Evolutionary conservation across 2,329 filamentous ascomycete species (phyloP), one percentile per base, ranked within the genome.

Genomic region (Penicillium nordicum): DNA sequence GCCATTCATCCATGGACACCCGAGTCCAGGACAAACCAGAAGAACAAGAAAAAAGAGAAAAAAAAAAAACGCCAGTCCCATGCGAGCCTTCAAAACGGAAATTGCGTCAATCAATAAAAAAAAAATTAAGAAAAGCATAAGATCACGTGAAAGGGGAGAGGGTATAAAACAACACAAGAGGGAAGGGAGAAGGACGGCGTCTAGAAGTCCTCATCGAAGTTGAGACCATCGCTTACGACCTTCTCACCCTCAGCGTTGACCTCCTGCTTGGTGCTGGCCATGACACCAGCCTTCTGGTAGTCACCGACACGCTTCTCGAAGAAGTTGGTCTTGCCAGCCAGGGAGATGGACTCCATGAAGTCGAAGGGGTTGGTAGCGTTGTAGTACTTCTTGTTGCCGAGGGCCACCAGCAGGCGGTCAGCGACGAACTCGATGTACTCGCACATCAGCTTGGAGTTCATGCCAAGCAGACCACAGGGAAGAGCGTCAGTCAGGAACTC

Each of bases 391-490:
- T 89, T 84, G 78, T 97, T 97, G 71, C 94, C 94, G 45, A 99
- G 89, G 32, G 94, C 88, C 57, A 97, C 82, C 36, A 99, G 85
- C 36, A 99, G 88, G 68, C 94, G 90, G 76, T 99, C 94, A 63
- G 94, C 94, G 47, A 99, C 94, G 69, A 99, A 99, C 85, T 99
- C 94, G 67, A 99, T 99, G 83, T 99, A 99, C 80, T 97, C 93
- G 84, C 95, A 95, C 94, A 99, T 99, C 67, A 99, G 84, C 65
- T 83, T 89, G 53, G 92, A 78, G 83, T 99, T 99, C 94, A 99
- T 99, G 79, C 94, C 94, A 32, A 99, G 89, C 50, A 99, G 87
- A 43, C 85, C 92, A 68, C 88, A 92, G 16, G 94, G 94, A 50
- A 99, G 88, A 63, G 94, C 92, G 74, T 99, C 94, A 2, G 92